Evolutionary conservation across 176 grass and related monocot genomes (phyloP), one percentile per base, ranked within the genome.

Genomic region (Oryza nivara): DNA sequence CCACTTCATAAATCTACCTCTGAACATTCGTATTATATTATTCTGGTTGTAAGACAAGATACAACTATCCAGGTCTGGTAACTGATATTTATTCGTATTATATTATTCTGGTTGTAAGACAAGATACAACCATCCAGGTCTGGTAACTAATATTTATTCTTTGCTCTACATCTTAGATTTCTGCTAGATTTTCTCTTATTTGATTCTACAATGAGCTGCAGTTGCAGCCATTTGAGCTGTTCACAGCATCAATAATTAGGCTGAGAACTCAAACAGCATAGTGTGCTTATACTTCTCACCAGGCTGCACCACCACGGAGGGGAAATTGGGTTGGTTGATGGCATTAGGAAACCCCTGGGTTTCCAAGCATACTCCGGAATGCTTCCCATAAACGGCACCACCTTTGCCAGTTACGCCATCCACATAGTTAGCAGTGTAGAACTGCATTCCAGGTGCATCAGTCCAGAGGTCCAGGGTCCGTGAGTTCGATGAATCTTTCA

Each of bases 301-400:
- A 78, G 93, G 93, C 56, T 82, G 85, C 66, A 95, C 83, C 14
- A 90, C 73, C 54, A 98, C 76, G 5, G 87, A 81, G 28, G 91
- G 96, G 23, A 98, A 98, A 17, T 92, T 89, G 11, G 76, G 70
- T 58, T 93, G 85, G 75, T 95, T 95, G 44, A 98, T 92, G 64
- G 92, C 93, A 90, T 98, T 90, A 3, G 93, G 96, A 67, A 98
- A 98, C 15, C 96, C 96, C 86, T 98, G 93, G 44, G 96, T 98
- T 88, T 98, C 92, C 74, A 98, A 82, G 82, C 96, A 98, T 64
- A 92, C 82, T n/a, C 83, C 96, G 0, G 87, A 85, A 65, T 93
- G 89, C 84, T 92, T 95, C 52, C 58, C 68, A 41, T 95, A 95
- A 30, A 87, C 81, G 76, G 85, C 76, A 38, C 88, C 88, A n/a